phyloP scores from a whole-genome alignment of 2,329 filamentous ascomycete genomes.

The Metarhizium brunneum region DNA sequence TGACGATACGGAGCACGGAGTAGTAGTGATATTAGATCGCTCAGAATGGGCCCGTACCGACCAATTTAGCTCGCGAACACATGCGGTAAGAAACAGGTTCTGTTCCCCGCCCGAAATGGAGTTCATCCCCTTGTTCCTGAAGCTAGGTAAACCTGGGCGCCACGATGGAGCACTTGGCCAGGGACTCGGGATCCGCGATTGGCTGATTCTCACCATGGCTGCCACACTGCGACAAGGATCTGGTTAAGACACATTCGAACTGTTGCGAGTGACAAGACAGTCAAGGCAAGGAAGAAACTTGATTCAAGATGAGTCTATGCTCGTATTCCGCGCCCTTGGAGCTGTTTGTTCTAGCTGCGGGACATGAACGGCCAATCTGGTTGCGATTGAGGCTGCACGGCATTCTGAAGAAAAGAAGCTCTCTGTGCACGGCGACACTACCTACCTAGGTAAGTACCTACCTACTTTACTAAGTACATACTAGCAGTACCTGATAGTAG shows the following conservation, averaged over 20 bases:
- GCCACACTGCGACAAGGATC: background rate
- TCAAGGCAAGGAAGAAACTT: background rate
- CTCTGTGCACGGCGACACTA: too few species aligned
- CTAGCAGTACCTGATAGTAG: too few species aligned
- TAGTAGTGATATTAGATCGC: background rate
- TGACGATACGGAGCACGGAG: background rate
- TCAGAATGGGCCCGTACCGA: background rate
- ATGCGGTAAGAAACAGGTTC: too few species aligned
- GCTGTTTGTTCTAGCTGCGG: background rate
- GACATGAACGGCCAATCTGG: background rate
- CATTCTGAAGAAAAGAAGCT: too few species aligned
- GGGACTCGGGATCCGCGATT: background rate
- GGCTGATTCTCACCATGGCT: background rate
- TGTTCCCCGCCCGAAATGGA: background rate
- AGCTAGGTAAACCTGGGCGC: background rate
- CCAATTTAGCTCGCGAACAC: background rate
- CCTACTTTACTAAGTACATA: too few species aligned
- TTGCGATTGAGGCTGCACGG: background rate
- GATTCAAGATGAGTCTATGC: too few species aligned
- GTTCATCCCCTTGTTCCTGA: background rate
- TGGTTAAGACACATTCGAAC: background rate
- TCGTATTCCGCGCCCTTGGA: too few species aligned
- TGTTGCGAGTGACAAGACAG: background rate
- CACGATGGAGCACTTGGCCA: background rate
- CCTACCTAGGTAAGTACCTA: too few species aligned